Evolutionary conservation across 257 asterid genomes (phyloP).

Genomic region (Solanum arcanum): DNA sequence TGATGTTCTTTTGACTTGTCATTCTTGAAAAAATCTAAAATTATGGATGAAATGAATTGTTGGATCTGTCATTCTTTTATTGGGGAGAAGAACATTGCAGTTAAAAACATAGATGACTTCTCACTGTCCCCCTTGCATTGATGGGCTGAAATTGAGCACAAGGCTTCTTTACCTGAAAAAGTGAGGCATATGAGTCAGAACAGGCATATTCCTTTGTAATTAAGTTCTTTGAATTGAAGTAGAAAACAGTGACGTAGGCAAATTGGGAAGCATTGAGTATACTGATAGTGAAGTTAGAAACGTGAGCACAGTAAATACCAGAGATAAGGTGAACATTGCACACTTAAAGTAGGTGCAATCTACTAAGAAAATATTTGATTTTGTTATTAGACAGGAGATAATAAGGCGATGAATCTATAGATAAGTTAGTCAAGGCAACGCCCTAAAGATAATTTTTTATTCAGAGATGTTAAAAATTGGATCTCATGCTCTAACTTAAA

Average conservation of each 20-base stretch:
- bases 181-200: neutral
- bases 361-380: neutral
- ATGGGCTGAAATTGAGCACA: neutral
- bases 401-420: neutral
- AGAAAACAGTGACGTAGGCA: neutral
- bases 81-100: neutral
- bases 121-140: neutral
- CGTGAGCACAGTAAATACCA: neutral
- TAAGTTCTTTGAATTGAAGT: neutral
- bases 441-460: neutral
- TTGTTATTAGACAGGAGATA: neutral
- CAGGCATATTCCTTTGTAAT: neutral
- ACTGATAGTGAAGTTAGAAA: neutral
- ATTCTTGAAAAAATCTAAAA: neutral
- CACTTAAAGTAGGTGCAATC: neutral
- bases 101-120: neutral
- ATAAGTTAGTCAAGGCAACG: neutral
- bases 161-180: neutral
- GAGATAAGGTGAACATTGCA: neutral
- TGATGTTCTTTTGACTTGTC: neutral
- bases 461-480: neutral
- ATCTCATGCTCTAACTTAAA: neutral
- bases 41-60: neutral
- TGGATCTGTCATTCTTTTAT: neutral
- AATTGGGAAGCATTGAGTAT: neutral